Percentiles rank a stretch among this genome's conserved stretches.
Conservation (phyloP, 1,284 basidiomycete species). For the Fereydounia khargensis region DNA sequence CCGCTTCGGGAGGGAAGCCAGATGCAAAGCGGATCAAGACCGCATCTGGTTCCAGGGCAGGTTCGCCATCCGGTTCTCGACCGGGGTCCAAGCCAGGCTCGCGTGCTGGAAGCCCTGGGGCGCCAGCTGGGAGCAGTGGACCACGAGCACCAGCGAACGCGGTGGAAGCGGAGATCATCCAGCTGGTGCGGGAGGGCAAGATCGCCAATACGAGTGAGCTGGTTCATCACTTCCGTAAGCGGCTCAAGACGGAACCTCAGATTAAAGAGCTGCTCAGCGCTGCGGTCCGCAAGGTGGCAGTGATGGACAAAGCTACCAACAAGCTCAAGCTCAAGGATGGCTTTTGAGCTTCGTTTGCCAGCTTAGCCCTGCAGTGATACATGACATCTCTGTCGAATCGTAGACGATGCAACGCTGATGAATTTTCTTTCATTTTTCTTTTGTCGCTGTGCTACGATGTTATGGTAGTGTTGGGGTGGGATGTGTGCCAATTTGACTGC, state of each 20-base stretch:
- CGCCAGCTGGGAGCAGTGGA: not conserved
- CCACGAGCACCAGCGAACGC: slow-evolving; percentile 21
- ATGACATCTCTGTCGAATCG: too few relatives aligned
- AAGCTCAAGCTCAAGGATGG: slow-evolving; percentile 44
- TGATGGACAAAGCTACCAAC: slow-evolving; percentile 49
- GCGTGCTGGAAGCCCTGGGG: slow-evolving; percentile 27
- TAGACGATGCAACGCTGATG: too few relatives aligned
- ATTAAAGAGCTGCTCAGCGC: slow-evolving; percentile 47
- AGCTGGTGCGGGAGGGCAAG: slow-evolving; percentile 36
- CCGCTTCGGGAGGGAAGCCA: not conserved
- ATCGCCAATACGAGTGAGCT: slow-evolving; percentile 42
- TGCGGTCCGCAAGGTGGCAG: slow-evolving; percentile 42
- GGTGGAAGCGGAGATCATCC: slow-evolving; percentile 44
- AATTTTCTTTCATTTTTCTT: too few relatives aligned
- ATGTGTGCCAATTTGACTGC: too few relatives aligned
- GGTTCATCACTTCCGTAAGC: slow-evolving; percentile 46
- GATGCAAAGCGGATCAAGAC: slow-evolving; percentile 40
- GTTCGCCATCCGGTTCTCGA: slow-evolving; percentile 10
- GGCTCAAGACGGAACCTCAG: slow-evolving; percentile 42
- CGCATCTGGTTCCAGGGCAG: slow-evolving; percentile 13
- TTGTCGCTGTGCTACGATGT: too few relatives aligned
- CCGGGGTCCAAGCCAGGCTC: slow-evolving; percentile 19
- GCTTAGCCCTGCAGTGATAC: too few relatives aligned
- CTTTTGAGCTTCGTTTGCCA: too few relatives aligned
- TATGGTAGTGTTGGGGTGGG: too few relatives aligned